Evolutionary conservation across 2,329 filamentous ascomycete genomes (phyloP), one percentile per base, ranked within the genome.

Genomic region (Proliferodiscus dingleyae): DNA sequence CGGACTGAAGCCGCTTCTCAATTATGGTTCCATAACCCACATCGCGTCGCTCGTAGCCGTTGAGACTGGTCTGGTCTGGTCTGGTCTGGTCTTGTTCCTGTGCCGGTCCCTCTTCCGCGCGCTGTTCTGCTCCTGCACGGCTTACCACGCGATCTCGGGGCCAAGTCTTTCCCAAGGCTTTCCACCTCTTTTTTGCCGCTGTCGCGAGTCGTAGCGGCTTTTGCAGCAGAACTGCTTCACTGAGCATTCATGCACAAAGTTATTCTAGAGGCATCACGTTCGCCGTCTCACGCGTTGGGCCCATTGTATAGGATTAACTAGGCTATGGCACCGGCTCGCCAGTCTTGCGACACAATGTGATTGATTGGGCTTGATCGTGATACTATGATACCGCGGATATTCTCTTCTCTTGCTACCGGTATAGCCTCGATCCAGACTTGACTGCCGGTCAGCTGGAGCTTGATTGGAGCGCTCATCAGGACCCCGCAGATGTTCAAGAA

Each of bases 271-370:
- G 11, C 24, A 26, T 11, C 24, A 26, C 26, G 33, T 33, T 52
- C 37, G 43, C 45, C 42, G 42, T 50, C 50, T 50, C 45, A 46
- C 42, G 26, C 37, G n/a, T n/a, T 29, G 16, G 11, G n/a, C n/a
- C n/a, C 22, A 21, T 18, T 11, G 19, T 21, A 37, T 21, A 13
- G 34, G 11, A 37, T 10, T 10, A 23, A 21, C 7, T 42, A 21
- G 32, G n/a, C 26, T 19, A 47, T 50, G 52, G 52, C 49, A 45
- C 47, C 49, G 52, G 52, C 41, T 48, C 19, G 41, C 47, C 29
- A 15, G 36, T 22, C 32, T 46, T 46, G 49, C 52, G 51, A 22
- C 22, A 36, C 43, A 32, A 36, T 22, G 23, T 40, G n/a, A 18
- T 8, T 43, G 28, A 42, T 24, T 44, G 34, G n/a, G n/a, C n/a